Conservation (phyloP, 805 yeast genomes). For the Nakazawaea wyomingensis region DNA sequence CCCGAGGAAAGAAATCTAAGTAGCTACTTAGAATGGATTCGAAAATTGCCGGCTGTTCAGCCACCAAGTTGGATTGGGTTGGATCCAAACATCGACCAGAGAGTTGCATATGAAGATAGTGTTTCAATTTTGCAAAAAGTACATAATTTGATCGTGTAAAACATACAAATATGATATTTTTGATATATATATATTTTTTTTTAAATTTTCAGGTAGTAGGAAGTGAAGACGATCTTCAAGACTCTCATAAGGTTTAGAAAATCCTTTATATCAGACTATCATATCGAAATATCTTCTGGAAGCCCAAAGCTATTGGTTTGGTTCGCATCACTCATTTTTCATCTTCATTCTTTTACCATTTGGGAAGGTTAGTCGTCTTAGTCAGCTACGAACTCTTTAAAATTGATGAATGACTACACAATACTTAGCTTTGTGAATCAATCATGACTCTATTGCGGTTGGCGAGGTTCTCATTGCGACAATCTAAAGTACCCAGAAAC, state of each 20-base stretch:
- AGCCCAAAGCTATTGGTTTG: no score
- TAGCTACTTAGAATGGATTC: constrained; percentile 44
- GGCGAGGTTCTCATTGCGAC: neutral
- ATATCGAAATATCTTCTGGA: no score
- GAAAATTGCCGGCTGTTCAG: constrained; percentile 42
- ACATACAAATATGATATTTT: no score
- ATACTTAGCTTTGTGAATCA: neutral
- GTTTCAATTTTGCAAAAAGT: neutral
- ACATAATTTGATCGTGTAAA: neutral
- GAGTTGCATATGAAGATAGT: constrained; percentile 19
- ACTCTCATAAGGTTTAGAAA: no score
- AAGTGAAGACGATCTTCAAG: no score
- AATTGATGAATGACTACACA: constrained; percentile 1
- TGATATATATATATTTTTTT: neutral
- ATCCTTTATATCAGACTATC: no score
- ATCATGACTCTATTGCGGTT: constrained; percentile 3
- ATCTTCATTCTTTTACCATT: no score
- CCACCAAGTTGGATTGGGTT: constrained; percentile 54
- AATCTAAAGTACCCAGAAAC: constrained; percentile 3
- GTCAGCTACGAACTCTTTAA: no score
- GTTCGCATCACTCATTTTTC: no score
- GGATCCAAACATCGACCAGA: constrained; percentile 35
- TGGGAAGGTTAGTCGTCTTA: no score
- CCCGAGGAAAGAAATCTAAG: constrained; percentile 43
- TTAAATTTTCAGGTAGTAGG: neutral